Evolutionary conservation across 495 filamentous ascomycete genomes (phyloP), one percentile per base, ranked within the genome.

Genomic region (Parachaetomium inaequale): DNA sequence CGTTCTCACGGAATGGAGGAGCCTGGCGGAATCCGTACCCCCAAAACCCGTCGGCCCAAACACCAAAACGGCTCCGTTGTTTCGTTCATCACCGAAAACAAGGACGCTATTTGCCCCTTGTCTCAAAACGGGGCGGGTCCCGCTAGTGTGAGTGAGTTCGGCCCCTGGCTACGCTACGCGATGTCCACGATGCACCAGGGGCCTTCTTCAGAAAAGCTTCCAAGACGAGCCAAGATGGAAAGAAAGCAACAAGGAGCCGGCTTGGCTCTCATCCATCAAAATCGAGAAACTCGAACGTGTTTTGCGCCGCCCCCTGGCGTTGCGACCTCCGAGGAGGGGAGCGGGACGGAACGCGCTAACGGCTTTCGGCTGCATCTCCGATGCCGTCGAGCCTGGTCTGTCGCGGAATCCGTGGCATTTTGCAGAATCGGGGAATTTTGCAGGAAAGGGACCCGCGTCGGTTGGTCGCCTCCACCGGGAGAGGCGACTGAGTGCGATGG

Each of bases 261-360:
- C 40, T 43, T 43, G 40, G 40, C 40, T 32, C 31, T 32, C 31
- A 4, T 4, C 31, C 40, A 43, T 43, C 40, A 17, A 43, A 43
- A 43, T 43, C 45, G 23, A 40, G 15, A 42, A 40, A 42, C 14
- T 4, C 46, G 25, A 49, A 21, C 23, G 45, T 19, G 7, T 49
- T 3, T 28, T 15, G 26, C 46, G 25, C 28, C 49, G 2, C 49
- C 17, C 26, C 49, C 21, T 29, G 8, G 36, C 12, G 12, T 40
- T 40, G 14, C n/a, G n/a, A n/a, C n/a, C n/a, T n/a, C n/a, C n/a
- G n/a, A n/a, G n/a, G n/a, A n/a, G 14, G 25, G 26, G 49, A 17
- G 52, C 36, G 54, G 38, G 54, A 56, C 36, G 54, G 54, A 19
- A 43, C 23, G 54, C 36, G 54, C 54, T 56, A 56, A 56, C 54